phyloP scores from a whole-genome alignment of 257 asterid genomes.

The Eucommia ulmoides region DNA sequence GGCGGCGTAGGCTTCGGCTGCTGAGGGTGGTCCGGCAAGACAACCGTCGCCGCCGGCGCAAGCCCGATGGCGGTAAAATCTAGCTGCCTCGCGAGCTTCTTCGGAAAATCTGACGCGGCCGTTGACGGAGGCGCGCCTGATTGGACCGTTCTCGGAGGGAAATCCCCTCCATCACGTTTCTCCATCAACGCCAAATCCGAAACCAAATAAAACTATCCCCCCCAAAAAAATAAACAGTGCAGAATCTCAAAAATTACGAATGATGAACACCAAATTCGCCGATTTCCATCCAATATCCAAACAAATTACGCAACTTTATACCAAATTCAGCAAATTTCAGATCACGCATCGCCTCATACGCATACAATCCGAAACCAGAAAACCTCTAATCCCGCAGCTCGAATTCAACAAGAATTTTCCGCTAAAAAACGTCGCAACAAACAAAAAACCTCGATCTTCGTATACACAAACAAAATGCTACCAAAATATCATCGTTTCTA shows the following conservation, averaged over 20 bases:
- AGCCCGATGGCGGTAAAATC: slow-evolving; percentile 63
- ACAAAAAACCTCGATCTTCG: slow-evolving; percentile 5
- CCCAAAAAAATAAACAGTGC: slow-evolving; percentile 2
- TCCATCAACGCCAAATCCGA: slow-evolving; percentile 39
- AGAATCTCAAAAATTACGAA: not conserved
- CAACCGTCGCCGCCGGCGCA: slow-evolving; percentile 18
- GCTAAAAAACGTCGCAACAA: slow-evolving; percentile 9
- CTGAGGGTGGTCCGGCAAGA: slow-evolving; percentile 20
- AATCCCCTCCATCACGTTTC: slow-evolving; percentile 60
- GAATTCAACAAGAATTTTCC: slow-evolving; percentile 12
- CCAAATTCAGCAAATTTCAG: slow-evolving; percentile 13
- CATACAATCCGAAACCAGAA: slow-evolving; percentile 5
- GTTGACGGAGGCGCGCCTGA: slow-evolving; percentile 38
- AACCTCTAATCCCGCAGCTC: too few species aligned
- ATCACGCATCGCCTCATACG: slow-evolving; percentile 1
- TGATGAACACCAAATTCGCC: slow-evolving; percentile 8
- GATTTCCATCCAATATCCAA: slow-evolving; percentile 10
- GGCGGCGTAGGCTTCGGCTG: slow-evolving; percentile 15
- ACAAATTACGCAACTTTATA: slow-evolving; percentile 5
- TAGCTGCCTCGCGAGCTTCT: slow-evolving; percentile 96
- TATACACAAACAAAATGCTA: too few species aligned
- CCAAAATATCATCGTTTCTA: too few species aligned
- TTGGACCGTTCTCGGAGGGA: slow-evolving; percentile 51
- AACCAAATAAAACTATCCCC: not conserved
- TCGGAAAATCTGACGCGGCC: slow-evolving; percentile 27